phyloP scores from a whole-genome alignment of 169 alveolate species.

The Perkinsus marinus region DNA sequence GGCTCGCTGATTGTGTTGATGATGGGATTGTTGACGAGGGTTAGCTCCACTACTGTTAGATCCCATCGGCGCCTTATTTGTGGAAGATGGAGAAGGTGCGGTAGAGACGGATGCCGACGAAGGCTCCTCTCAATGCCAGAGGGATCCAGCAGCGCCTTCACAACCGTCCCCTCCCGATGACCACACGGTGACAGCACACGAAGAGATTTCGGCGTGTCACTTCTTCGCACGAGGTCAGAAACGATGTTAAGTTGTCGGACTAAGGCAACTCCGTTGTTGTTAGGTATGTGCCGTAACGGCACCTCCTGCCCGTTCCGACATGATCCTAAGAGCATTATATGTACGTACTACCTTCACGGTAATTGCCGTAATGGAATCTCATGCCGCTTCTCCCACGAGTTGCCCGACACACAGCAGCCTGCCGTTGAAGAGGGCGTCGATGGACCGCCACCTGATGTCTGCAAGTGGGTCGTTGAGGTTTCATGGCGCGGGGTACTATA shows the following conservation, averaged over 20 bases:
- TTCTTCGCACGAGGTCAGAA: neutral
- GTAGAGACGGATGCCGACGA: neutral
- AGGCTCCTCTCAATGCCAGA: neutral
- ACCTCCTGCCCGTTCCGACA: neutral
- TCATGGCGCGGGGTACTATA: neutral
- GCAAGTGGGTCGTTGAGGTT: neutral
- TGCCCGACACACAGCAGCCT: neutral
- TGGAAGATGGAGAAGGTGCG: neutral
- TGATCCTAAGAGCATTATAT: neutral
- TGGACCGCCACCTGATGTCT: neutral
- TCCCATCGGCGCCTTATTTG: neutral
- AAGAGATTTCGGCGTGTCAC: neutral
- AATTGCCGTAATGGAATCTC: neutral
- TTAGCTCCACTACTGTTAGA: neutral
- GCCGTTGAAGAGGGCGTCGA: neutral
- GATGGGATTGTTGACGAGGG: neutral
- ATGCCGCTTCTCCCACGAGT: neutral
- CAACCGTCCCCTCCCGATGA: too few species aligned
- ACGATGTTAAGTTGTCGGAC: neutral
- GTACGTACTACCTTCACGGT: neutral
- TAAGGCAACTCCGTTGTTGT: neutral
- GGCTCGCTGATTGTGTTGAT: neutral
- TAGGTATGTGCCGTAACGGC: neutral
- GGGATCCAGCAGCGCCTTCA: neutral
- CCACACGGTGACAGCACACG: neutral